Conservation (phyloP, 768 basidiomycete genomes). For the Lanmaoa pseudosensibilis region DNA sequence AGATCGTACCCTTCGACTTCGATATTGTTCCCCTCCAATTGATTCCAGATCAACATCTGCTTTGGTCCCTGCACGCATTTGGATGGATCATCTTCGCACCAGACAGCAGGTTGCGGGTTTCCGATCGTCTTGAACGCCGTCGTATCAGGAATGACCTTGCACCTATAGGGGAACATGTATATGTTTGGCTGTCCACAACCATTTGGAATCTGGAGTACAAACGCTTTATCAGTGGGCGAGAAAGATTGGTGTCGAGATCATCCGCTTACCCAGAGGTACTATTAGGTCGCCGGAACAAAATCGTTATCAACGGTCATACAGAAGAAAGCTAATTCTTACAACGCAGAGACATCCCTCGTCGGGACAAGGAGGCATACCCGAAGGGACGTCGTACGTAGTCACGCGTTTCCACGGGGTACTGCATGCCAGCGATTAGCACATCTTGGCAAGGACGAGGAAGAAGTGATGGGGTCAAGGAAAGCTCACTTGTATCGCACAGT, state of each 20-base stretch:
- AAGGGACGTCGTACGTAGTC: constrained; percentile 1
- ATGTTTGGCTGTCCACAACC: constrained; percentile 12
- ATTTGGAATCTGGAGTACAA: constrained; percentile 2
- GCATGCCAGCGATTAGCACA: background rate
- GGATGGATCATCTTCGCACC: constrained; percentile 4
- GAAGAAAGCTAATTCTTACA: constrained; percentile 5
- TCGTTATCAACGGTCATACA: background rate
- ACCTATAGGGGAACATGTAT: background rate
- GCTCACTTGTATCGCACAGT: background rate
- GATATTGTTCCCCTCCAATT: constrained; percentile 8
- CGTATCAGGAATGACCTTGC: background rate
- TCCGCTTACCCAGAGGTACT: constrained; percentile 13
- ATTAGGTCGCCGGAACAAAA: background rate
- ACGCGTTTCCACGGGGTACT: constrained; percentile 12
- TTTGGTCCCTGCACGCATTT: constrained; percentile 15
- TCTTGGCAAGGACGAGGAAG: background rate
- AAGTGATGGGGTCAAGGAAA: background rate
- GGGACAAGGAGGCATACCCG: constrained; percentile 6
- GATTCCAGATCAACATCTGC: constrained; percentile 1
- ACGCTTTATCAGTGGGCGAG: background rate
- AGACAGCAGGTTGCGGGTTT: background rate
- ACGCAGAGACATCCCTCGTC: background rate
- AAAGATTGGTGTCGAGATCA: no score
- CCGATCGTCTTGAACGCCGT: constrained; percentile 5
- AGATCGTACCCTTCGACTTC: background rate